These are phyloP conservation scores for Thymus quinquecostatus DNA, from an alignment of 257 asterid genomes.

Conservation along the genomic window DNA sequence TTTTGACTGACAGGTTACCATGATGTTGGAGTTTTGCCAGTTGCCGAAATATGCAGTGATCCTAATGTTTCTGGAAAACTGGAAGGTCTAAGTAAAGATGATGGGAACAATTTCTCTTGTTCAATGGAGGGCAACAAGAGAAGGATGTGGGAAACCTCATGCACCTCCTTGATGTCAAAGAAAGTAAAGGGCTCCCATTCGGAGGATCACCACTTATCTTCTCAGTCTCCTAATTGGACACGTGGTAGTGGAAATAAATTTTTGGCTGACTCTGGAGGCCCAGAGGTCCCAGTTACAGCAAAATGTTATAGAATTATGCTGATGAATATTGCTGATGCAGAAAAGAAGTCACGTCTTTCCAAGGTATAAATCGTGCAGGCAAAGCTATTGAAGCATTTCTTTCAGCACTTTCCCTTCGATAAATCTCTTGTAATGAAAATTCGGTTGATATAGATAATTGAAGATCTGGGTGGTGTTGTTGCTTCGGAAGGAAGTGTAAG, in stretches of 20 bases:
- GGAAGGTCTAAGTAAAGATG: conserved; percentile 39
- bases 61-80: conserved; percentile 35
- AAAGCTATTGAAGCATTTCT: conserved; percentile 14
- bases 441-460: conserved; percentile 62
- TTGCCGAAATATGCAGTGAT: conserved; percentile 22
- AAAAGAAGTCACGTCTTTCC: conserved; percentile 67
- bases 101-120: conserved; percentile 46
- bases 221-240: conserved; percentile 46
- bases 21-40: conserved; percentile 36
- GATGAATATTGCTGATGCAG: conserved; percentile 89
- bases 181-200: conserved; percentile 76
- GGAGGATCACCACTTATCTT: conserved; percentile 46
- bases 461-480: conserved; percentile 83
- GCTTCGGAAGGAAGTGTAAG: conserved; percentile 70
- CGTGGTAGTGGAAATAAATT: conserved; percentile 38
- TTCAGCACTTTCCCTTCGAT: neutral
- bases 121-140: conserved; percentile 56
- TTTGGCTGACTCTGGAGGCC: conserved; percentile 30
- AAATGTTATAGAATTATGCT: conserved; percentile 56
- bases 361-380: conserved; percentile 52
- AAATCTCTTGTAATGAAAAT: neutral
- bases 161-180: conserved; percentile 79
- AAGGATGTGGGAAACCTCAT: conserved; percentile 83
- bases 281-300: conserved; percentile 31
- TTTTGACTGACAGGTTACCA: conserved; percentile 37